phyloP scores from a whole-genome alignment of 2,329 filamentous ascomycete species.

The Diplocarpon mali region DNA sequence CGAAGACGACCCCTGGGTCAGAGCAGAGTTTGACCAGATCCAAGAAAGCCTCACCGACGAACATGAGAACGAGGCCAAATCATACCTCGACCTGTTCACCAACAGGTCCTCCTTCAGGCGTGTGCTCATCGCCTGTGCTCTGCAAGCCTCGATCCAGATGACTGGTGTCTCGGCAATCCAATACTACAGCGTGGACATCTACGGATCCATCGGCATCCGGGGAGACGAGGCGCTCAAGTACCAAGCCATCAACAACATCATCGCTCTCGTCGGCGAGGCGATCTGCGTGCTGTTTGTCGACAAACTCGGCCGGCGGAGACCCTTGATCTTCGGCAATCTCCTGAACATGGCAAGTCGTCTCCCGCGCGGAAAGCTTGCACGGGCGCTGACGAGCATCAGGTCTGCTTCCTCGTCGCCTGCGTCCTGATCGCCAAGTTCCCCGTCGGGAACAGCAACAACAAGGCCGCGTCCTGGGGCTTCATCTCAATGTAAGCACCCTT shows the following conservation, averaged over 20 bases:
- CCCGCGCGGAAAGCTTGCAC: too few species aligned
- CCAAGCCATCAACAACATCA: constrained; percentile 53
- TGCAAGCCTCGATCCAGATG: constrained; percentile 56
- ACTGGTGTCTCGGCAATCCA: constrained; percentile 55
- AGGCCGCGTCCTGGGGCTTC: constrained; percentile 57
- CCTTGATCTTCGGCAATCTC: constrained; percentile 61
- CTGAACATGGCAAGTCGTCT: constrained; percentile 40
- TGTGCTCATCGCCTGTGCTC: constrained; percentile 46
- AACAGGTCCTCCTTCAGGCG: constrained; percentile 51
- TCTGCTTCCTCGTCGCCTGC: constrained; percentile 54
- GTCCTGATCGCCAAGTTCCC: constrained; percentile 31
- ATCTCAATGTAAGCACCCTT: constrained; percentile 40
- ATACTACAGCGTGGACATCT: constrained; percentile 49
- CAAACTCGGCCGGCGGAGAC: constrained; percentile 57
- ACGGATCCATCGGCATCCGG: constrained; percentile 46
- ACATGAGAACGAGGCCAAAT: constrained; percentile 51
- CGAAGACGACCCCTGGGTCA: constrained; percentile 47
- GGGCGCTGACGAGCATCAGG: constrained; percentile 8
- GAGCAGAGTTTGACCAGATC: constrained; percentile 52
- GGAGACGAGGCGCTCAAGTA: constrained; percentile 48
- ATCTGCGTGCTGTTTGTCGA: constrained; percentile 55
- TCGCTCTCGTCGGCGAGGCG: constrained; percentile 48
- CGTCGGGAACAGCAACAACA: constrained; percentile 34
- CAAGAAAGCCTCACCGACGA: constrained; percentile 50
- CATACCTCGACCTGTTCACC: constrained; percentile 49